Evolutionary conservation across 306 rosid genomes (phyloP).

Genomic region (Ochetophila trinervis): DNA sequence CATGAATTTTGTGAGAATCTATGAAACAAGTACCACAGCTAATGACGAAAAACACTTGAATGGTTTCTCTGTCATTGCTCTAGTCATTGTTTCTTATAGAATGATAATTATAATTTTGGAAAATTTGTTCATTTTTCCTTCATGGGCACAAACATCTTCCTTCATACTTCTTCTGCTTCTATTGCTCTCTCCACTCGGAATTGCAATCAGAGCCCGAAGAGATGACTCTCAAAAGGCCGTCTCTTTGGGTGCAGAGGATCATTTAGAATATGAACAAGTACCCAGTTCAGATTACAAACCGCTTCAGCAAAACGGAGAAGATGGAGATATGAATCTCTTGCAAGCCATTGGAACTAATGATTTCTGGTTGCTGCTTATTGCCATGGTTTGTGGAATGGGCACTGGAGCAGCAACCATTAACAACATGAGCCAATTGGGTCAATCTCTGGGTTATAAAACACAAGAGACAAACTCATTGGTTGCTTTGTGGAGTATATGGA

Average conservation of each 20-base stretch:
- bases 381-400: slow-evolving; percentile 82
- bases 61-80: slow-evolving; percentile 48
- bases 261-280: slow-evolving; percentile 39
- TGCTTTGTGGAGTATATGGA: slow-evolving; percentile 93
- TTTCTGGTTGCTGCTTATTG: slow-evolving; percentile 74
- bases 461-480: slow-evolving; percentile 57
- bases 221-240: slow-evolving; percentile 28
- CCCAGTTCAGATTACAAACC: slow-evolving; percentile 27
- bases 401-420: slow-evolving; percentile 72
- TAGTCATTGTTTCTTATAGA: slow-evolving; percentile 58
- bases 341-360: slow-evolving; percentile 57
- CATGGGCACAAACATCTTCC: slow-evolving; percentile 37
- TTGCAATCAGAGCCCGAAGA: slow-evolving; percentile 52
- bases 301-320: slow-evolving; percentile 10
- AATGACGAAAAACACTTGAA: slow-evolving; percentile 64
- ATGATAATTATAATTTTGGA: slow-evolving; percentile 55
- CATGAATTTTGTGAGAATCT: slow-evolving; percentile 67
- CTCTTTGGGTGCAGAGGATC: slow-evolving; percentile 15
- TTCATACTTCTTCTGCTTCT: slow-evolving; percentile 51
- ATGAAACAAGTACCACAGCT: slow-evolving; percentile 28
- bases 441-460: slow-evolving; percentile 68
- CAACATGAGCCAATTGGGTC: slow-evolving; percentile 82
- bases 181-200: slow-evolving; percentile 56
- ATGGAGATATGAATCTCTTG: slow-evolving; percentile 45
- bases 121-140: slow-evolving; percentile 41